phyloP scores from a whole-genome alignment of 345 rosid species.

The Punica granatum region DNA sequence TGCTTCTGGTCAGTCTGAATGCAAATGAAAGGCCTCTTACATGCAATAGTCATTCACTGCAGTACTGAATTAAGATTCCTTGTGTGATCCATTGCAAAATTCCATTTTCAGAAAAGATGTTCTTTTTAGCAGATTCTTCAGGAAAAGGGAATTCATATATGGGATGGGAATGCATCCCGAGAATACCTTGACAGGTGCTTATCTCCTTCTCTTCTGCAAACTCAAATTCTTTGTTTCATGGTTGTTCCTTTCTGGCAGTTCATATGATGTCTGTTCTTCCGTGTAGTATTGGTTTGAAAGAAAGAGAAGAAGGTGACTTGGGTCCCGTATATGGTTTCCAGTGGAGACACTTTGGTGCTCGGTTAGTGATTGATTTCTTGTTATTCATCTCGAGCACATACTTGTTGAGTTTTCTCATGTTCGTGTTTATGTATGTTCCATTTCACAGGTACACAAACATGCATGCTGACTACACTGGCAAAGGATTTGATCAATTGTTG shows the following conservation, averaged over 20 bases:
- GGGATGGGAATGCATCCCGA: conserved; percentile 98
- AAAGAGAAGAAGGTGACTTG: conserved; percentile 88
- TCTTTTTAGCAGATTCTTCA: conserved; percentile 63
- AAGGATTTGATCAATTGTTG: conserved; percentile 91
- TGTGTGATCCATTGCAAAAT: neutral
- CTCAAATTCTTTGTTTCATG: neutral
- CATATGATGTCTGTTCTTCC: conserved; percentile 12
- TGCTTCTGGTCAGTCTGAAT: neutral
- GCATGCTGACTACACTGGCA: conserved; percentile 91
- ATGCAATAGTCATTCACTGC: neutral
- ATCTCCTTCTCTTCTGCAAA: neutral
- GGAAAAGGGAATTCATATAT: conserved; percentile 82
- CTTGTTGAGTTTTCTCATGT: conserved; percentile 4
- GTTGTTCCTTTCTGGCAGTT: conserved; percentile 5
- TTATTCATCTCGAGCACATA: neutral
- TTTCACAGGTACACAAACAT: conserved; percentile 71
- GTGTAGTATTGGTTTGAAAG: conserved; percentile 59
- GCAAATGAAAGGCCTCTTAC: neutral
- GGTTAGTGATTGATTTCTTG: conserved; percentile 33
- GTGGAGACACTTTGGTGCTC: conserved; percentile 99
- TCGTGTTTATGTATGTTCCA: neutral
- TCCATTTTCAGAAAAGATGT: conserved; percentile 9
- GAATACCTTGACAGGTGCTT: conserved; percentile 76
- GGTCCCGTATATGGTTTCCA: conserved; percentile 98
- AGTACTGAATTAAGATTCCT: neutral